Evolutionary conservation across 495 filamentous ascomycete species (phyloP), one percentile per base, ranked within the genome.

Genomic region (Corynascus novoguineensis): DNA sequence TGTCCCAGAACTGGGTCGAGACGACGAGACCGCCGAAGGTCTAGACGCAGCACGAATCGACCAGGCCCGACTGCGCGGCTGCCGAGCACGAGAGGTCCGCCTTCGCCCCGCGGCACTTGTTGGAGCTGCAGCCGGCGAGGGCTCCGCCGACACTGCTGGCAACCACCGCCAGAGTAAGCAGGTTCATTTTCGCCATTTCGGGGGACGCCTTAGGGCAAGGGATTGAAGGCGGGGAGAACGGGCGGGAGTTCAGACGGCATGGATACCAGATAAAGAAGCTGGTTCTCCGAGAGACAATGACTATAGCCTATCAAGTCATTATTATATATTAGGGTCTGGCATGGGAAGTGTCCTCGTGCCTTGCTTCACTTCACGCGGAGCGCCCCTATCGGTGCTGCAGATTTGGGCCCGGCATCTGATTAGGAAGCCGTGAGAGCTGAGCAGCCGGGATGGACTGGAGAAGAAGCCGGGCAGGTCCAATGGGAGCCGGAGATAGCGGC

Each of bases 1-100:
- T 78, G 55, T 69, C 59, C 78, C 78, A 81, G 67, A 75, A 79
- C 62, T 81, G 78, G 0, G 78, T 81, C 49, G 61, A 64, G 6
- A 80, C 57, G 46, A 81, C 63, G 1, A 81, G 65, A 1, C 78
- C 78, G 15, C 78, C 78, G 60, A 68, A 78, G 0, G 78, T 80
- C 62, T 81, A 78, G 21, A 64, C 66, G 55, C 76, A 78, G 71
- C 78, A 81, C n/a, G 74, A 69, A 64, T 81, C 73, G 2, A 73
- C 69, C 46, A 71, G 47, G 17, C 60, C 61, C 3, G 75, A 66
- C 34, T 73, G 41, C 4, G 75, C 73, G 4, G 65, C 56, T 0
- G 68, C 50, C 0, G 77, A 77, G 65, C 78, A 81, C 4, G 78
- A 81, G 15, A 77, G 69, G 35, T 64, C 64, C 0, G 69, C 64